Conservation (phyloP, 1,284 basidiomycete species). For the Hortiboletus rubellus region DNA sequence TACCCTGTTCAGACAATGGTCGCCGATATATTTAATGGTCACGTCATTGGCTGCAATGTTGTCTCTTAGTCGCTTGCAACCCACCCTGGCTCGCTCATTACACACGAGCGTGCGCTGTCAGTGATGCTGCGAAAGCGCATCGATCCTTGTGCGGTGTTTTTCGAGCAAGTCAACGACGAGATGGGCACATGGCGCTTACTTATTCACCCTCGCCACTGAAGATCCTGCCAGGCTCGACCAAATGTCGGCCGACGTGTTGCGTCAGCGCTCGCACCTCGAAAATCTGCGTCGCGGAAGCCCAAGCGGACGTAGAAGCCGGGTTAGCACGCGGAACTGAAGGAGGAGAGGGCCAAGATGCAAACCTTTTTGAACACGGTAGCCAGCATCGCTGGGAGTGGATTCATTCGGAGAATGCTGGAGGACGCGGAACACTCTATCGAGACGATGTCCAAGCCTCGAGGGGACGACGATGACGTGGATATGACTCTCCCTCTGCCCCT, state of each 20-base stretch:
- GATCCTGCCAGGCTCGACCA: slow-evolving; percentile 29
- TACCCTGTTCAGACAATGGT: slow-evolving; percentile 75
- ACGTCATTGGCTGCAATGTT: slow-evolving; percentile 96
- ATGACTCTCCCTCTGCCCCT: slow-evolving; percentile 4
- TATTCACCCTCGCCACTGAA: slow-evolving; percentile 28
- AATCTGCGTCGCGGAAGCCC: slow-evolving; percentile 14
- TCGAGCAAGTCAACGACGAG: too few relatives aligned
- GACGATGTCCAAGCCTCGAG: slow-evolving; percentile 15
- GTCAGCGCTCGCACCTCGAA: slow-evolving; percentile 29
- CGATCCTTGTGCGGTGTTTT: too few relatives aligned
- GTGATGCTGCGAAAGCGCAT: too few relatives aligned
- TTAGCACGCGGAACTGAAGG: slow-evolving; percentile 27
- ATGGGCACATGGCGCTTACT: slow-evolving; percentile 18
- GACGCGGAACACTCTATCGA: slow-evolving; percentile 16
- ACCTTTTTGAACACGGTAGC: slow-evolving; percentile 26
- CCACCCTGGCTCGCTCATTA: slow-evolving; percentile 78
- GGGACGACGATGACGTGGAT: background rate
- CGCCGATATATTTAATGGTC: slow-evolving; percentile 95
- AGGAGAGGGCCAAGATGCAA: slow-evolving; percentile 28
- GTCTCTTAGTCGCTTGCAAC: slow-evolving; percentile 98
- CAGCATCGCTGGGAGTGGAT: slow-evolving; percentile 28
- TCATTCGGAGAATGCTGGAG: slow-evolving; percentile 28
- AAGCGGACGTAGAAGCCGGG: slow-evolving; percentile 25
- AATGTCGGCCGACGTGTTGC: slow-evolving; percentile 29
- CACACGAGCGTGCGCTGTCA: too few relatives aligned